These are phyloP conservation scores for Dictyostelium purpureum DNA, from an alignment of 78 protist species.

Conservation along the genomic window DNA sequence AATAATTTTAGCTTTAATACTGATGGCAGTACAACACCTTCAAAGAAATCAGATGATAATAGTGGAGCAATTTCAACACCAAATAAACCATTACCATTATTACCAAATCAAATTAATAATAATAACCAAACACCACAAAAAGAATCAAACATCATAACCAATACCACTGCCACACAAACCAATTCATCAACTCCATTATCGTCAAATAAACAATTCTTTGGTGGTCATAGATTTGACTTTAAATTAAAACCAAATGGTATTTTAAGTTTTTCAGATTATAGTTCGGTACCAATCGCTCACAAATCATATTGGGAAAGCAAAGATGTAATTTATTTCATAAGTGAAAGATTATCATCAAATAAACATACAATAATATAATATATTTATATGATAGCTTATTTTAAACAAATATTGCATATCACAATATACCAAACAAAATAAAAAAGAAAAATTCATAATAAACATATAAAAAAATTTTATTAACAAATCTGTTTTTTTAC, in stretches of 20 bases:
- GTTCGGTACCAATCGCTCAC: conserved; percentile 25
- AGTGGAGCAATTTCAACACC: not conserved
- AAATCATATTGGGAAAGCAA: conserved; percentile 47
- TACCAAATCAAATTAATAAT: not conserved
- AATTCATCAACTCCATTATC: not conserved
- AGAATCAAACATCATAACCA: no score
- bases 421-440: not conserved
- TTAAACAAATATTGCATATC: not conserved
- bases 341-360: conserved; percentile 12
- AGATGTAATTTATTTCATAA: conserved; percentile 53
- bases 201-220: conserved; percentile 26
- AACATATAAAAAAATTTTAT: not conserved
- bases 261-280: conserved; percentile 33
- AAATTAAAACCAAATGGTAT: conserved; percentile 40
- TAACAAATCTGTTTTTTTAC: not conserved
- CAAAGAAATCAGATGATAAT: not conserved
- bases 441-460: not conserved
- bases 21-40: not conserved
- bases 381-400: not conserved
- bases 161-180: no score
- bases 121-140: not conserved
- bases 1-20: not conserved
- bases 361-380: not conserved
- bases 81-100: not conserved
- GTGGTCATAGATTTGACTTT: conserved; percentile 63